Base-by-base conservation (phyloP, 768 basidiomycete species). In the Podaxis rugospora region DNA sequence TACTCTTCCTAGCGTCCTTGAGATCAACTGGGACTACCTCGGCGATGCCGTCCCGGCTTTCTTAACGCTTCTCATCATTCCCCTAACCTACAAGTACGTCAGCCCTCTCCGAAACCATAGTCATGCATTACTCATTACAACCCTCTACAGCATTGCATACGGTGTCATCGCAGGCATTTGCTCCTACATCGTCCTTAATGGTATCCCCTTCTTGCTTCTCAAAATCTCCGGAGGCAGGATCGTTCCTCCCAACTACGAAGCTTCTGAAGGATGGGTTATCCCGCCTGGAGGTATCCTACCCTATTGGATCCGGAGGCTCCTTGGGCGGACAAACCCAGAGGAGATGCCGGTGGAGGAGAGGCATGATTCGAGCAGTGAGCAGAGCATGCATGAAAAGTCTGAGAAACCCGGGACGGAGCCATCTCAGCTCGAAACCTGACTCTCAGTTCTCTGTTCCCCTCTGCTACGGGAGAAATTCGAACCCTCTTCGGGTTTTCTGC, bases 31-130 rank as follows among this genome's bases (percentile, higher is more conserved):
- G 92, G 80, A 88, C 67, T 95, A 93, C 69, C 80, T 90, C 21
- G 92, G 92, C 6, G 92, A 94, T 68, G 83, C 88, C n/a, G 83
- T 94, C 0, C 92, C 92, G 11, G 91, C 92, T 0, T 93, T 95
- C 79, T 72, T 95, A 51, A 90, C 89, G 0, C 75, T 95, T 61
- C 78, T 94, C 53, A 81, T 90, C 56, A 93, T 93, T 61, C 90
- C 90, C 9, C 73, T 91, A 18, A 84, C 88, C 13, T 89, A 85
- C 80, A 92, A 92, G 88, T 89, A 60, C 55, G 21, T 50, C 55
- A 44, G 7, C 36, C 53, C 28, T 40, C 10, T 36, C 27, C 37
- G 7, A 5, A 3, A 14, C 18, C 28, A 52, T 10, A 2, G 14
- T 23, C 25, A 27, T 44, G 4, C 7, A 21, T 32, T 32, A 1